Evolutionary conservation across 139 green algal genomes (phyloP).

Genomic region (Chlorella vulgaris): DNA sequence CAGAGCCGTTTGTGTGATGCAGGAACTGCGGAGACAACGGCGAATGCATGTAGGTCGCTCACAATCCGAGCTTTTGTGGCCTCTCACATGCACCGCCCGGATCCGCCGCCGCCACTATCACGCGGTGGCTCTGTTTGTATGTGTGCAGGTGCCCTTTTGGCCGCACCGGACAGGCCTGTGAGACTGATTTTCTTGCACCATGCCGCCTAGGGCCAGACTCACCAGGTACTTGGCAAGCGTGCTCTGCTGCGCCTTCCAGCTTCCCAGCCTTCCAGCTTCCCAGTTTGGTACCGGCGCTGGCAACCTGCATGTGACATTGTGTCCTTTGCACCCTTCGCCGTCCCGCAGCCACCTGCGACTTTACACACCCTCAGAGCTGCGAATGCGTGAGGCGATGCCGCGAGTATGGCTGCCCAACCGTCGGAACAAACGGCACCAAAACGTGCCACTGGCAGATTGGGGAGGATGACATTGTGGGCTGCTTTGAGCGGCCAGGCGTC

Average conservation of each 20-base stretch:
- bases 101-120: too few species aligned
- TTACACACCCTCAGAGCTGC: not conserved
- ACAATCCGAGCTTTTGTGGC: not conserved
- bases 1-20: too few species aligned
- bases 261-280: not conserved
- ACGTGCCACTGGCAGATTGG: not conserved
- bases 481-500: too few species aligned
- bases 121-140: not conserved
- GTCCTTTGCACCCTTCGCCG: not conserved
- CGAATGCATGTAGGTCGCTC: not conserved
- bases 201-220: not conserved
- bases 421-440: not conserved
- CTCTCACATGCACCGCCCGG: not conserved
- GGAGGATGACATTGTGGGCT: not conserved
- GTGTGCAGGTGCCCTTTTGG: not conserved
- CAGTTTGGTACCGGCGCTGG: not conserved
- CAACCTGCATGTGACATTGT: too few species aligned
- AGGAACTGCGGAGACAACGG: not conserved
- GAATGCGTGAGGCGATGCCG: not conserved
- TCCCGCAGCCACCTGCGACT: not conserved
- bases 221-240: not conserved
- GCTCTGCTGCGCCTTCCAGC: not conserved
- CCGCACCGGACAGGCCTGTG: not conserved
- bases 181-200: not conserved
- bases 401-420: not conserved